Evolutionary conservation across 371 early-diverging fungal genomes (phyloP).

Genomic region (Nematocida sp.): DNA sequence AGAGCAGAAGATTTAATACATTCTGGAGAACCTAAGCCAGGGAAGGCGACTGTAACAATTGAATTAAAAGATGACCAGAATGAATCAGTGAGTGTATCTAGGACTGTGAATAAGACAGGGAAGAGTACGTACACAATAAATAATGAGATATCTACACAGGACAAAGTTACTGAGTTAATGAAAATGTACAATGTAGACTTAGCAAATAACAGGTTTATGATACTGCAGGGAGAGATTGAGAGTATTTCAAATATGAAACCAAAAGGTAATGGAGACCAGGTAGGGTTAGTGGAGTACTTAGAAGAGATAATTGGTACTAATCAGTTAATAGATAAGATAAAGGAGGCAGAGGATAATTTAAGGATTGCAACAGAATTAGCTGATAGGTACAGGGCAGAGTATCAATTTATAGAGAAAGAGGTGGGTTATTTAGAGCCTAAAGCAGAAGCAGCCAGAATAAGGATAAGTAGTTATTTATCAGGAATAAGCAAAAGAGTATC

Average conservation of each 20-base stretch:
- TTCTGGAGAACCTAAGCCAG: slow-evolving; percentile 77
- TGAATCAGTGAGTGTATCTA: slow-evolving; percentile 72
- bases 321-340: slow-evolving; percentile 81
- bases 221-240: slow-evolving; percentile 98
- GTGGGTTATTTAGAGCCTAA: slow-evolving; percentile 75
- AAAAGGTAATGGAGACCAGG: slow-evolving; percentile 84
- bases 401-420: slow-evolving; percentile 67
- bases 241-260: slow-evolving; percentile 97
- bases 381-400: slow-evolving; percentile 76
- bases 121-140: slow-evolving; percentile 66
- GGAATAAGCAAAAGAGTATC: slow-evolving; percentile 18
- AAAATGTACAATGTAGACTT: slow-evolving; percentile 86
- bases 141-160: slow-evolving; percentile 24
- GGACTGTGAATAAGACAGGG: slow-evolving; percentile 48
- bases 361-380: slow-evolving; percentile 74
- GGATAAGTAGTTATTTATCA: slow-evolving; percentile 20
- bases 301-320: slow-evolving; percentile 98
- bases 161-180: slow-evolving; percentile 74
- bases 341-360: slow-evolving; percentile 75
- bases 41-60: slow-evolving; percentile 84
- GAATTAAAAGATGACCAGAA: slow-evolving; percentile 73
- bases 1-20: slow-evolving; percentile 90
- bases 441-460: slow-evolving; percentile 74
- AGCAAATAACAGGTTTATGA: slow-evolving; percentile 95
- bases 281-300: slow-evolving; percentile 93